These are phyloP conservation scores for Penicillium chermesinum DNA, from an alignment of 495 filamentous ascomycete species.

Conservation along the genomic window DNA sequence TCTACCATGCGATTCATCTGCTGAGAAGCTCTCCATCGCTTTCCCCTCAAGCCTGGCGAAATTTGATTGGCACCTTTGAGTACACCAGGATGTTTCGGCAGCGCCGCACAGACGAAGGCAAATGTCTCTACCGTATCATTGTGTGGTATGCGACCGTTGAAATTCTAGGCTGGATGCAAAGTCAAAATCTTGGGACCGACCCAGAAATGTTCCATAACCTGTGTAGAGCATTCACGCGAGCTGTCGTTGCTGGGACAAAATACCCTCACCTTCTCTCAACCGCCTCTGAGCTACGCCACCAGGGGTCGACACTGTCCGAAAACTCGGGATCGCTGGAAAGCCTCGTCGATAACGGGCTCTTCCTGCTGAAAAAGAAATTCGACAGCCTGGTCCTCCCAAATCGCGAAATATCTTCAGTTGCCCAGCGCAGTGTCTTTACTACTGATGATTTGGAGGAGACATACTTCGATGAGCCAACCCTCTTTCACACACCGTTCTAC, in stretches of 20 bases:
- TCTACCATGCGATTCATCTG: slow-evolving; percentile 44
- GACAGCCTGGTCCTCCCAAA: slow-evolving; percentile 34
- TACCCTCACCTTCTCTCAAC: slow-evolving; percentile 23
- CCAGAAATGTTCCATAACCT: slow-evolving; percentile 40
- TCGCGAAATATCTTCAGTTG: slow-evolving; percentile 19
- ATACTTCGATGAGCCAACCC: slow-evolving; percentile 23
- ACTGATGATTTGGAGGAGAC: slow-evolving; percentile 7
- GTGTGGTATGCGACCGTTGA: slow-evolving; percentile 40
- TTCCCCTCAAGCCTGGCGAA: slow-evolving; percentile 37
- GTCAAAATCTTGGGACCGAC: slow-evolving; percentile 33
- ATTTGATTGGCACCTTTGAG: slow-evolving; percentile 28
- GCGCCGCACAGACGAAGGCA: slow-evolving; percentile 10
- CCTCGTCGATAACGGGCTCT: slow-evolving; percentile 30
- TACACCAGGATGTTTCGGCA: slow-evolving; percentile 15
- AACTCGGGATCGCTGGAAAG: slow-evolving; percentile 22
- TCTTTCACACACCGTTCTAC: slow-evolving; percentile 40
- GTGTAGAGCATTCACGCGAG: slow-evolving; percentile 42
- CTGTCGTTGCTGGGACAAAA: slow-evolving; percentile 29
- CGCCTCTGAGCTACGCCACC: slow-evolving; percentile 6
- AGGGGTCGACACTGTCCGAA: no score
- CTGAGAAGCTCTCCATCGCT: slow-evolving; percentile 26
- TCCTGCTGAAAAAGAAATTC: slow-evolving; percentile 32
- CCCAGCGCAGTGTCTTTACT: slow-evolving; percentile 18
- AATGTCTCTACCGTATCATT: slow-evolving; percentile 29
- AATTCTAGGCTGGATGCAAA: slow-evolving; percentile 35